phyloP scores from a whole-genome alignment of 1,284 basidiomycete species.

The Sanguinoderma infundibulare region DNA sequence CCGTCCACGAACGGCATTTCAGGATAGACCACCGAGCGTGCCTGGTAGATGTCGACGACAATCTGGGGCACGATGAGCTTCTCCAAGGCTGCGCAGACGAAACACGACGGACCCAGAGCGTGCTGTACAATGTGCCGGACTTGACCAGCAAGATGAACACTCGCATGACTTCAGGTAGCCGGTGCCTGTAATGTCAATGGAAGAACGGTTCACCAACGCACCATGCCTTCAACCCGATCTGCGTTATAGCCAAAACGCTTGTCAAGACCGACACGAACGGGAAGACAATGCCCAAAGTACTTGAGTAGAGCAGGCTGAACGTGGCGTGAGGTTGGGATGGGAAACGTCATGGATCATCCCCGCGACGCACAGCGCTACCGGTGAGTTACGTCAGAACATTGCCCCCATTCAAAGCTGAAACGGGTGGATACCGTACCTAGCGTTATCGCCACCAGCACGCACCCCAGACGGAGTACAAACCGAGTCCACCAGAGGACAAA shows the following conservation, averaged over 20 bases:
- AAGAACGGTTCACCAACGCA: neutral
- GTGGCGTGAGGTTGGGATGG: neutral
- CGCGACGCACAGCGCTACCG: neutral
- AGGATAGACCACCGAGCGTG: neutral
- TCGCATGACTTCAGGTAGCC: neutral
- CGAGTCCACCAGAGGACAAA: neutral
- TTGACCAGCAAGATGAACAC: neutral
- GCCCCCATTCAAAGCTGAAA: neutral
- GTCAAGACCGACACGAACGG: neutral
- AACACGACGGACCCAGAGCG: neutral
- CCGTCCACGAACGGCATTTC: neutral
- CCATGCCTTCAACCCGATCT: neutral
- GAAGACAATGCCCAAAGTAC: neutral
- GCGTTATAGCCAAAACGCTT: neutral
- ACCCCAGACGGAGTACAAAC: neutral
- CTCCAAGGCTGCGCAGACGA: neutral
- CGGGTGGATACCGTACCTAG: neutral
- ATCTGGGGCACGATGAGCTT: neutral
- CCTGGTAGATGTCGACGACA: neutral
- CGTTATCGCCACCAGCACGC: neutral
- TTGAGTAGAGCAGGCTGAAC: neutral
- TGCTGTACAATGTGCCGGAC: neutral
- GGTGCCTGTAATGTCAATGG: neutral
- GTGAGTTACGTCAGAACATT: neutral
- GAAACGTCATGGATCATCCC: neutral